Base-by-base conservation (phyloP, 495 filamentous ascomycete species). In the Penicillium angulare region DNA sequence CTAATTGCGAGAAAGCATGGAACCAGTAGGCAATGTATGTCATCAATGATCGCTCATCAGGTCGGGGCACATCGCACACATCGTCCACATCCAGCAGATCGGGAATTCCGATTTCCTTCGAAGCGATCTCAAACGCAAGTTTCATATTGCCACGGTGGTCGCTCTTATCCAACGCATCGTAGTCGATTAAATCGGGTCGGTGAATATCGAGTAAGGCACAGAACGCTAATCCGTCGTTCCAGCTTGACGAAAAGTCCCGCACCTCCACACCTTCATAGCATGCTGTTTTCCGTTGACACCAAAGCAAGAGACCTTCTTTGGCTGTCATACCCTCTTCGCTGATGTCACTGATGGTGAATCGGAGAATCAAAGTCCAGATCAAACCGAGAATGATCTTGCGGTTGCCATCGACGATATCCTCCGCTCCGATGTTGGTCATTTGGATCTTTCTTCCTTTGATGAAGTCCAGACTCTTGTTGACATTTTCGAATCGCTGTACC, bases 21-120 rank as follows among this genome's bases (percentile, higher is more conserved):
- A 97, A 98, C 93, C 95, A 98, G 69, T 97, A 97, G 51, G 93
- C 93, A 56, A 98, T 97, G 64, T 98, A 98, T 5, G 93, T 98
- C 92, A 98, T 97, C 65, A 98, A 78, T 57, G 88, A 92, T 50
- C 90, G 87, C 68, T 98, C 93, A 59, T 98, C 93, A 10, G 93
- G 93, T 68, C 89, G 92, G 9, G 90, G 83, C 12, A 98, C 93
- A 66, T 97, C 93, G 67, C 90, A 96, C 22, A 97, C 95, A 75
- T 98, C 93, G 67, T 98, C 93, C 3, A 97, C 93, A 65, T 98
- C 93, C 24, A 98, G 81, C 53, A 98, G 73, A 57, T 92, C 90
- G 10, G 93, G 93, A 43, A 98, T 98, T 32, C 95, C 93, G 57
- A 98, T 97, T 73, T 97, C 95, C 65, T 92, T 90, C 55, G 85